Conservation (phyloP, 352 stramenopile genomes). For the Aphanomyces euteiches region DNA sequence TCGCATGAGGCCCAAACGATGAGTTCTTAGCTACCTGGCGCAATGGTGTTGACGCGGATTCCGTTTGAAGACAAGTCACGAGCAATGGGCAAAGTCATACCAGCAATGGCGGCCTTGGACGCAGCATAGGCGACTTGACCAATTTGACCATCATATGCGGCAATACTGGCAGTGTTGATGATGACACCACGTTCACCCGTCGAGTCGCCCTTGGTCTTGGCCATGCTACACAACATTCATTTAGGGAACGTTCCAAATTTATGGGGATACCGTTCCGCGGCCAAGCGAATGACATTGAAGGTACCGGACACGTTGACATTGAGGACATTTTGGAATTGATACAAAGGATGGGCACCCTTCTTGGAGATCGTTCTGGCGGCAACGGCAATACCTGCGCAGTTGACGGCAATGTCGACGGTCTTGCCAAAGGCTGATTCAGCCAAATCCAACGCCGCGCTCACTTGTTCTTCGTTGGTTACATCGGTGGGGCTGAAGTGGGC, state of each 20-base stretch:
- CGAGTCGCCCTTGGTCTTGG: slow-evolving; percentile 56
- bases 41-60: slow-evolving; percentile 97
- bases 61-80: slow-evolving; percentile 90
- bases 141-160: slow-evolving; percentile 96
- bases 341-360: slow-evolving; percentile 88
- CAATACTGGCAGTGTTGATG: slow-evolving; percentile 98
- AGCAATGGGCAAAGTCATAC: slow-evolving; percentile 96
- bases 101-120: slow-evolving; percentile 94
- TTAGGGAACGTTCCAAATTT: background rate
- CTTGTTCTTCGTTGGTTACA: slow-evolving; percentile 88
- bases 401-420: slow-evolving; percentile 92
- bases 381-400: slow-evolving; percentile 93
- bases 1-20: background rate
- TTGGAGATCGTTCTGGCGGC: slow-evolving; percentile 92
- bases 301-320: slow-evolving; percentile 95
- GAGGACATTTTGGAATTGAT: slow-evolving; percentile 93
- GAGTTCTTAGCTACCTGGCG: slow-evolving; percentile 47
- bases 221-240: slow-evolving; percentile 64
- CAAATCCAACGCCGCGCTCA: slow-evolving; percentile 85
- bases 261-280: slow-evolving; percentile 81
- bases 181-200: slow-evolving; percentile 94
- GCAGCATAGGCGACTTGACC: slow-evolving; percentile 96
- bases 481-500: slow-evolving; percentile 80
- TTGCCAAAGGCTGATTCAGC: slow-evolving; percentile 89
- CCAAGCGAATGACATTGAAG: slow-evolving; percentile 96